phyloP scores from a whole-genome alignment of 495 filamentous ascomycete species.

The Opeltia flavorubescens region DNA sequence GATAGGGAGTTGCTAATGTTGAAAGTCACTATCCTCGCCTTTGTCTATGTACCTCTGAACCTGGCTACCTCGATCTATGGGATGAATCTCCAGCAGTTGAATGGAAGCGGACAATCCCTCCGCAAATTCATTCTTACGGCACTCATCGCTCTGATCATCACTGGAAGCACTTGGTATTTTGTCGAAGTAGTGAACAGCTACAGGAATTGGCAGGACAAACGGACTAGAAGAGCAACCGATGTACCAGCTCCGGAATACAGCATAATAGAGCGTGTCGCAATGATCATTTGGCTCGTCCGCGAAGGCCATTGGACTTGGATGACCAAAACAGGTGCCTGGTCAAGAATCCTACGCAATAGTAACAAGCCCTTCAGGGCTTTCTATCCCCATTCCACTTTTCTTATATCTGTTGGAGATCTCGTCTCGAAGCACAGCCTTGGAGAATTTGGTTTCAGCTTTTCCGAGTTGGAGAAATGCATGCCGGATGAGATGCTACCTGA shows the following conservation, averaged over 20 bases:
- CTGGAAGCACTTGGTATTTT: not conserved
- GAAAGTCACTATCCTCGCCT: conserved; percentile 10
- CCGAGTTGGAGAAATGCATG: too few relatives aligned
- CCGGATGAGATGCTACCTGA: too few relatives aligned
- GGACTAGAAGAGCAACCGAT: not conserved
- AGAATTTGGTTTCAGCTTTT: too few relatives aligned
- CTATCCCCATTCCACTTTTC: not conserved
- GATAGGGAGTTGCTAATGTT: too few relatives aligned
- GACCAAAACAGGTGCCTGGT: not conserved
- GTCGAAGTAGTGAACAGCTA: not conserved
- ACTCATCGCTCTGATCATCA: not conserved
- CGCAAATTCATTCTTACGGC: conserved; percentile 7
- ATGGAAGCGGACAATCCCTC: not conserved
- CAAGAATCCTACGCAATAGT: not conserved
- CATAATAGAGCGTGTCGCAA: not conserved
- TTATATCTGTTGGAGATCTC: not conserved
- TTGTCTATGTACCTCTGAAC: conserved; percentile 7
- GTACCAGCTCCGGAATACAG: not conserved
- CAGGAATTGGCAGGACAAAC: not conserved
- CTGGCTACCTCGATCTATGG: conserved; percentile 8
- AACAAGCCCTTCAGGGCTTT: not conserved
- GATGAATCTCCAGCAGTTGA: conserved; percentile 10
- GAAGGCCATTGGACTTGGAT: not conserved
- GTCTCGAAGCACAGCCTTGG: not conserved
- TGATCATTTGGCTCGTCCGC: not conserved